phyloP scores from a whole-genome alignment of 2,329 filamentous ascomycete species.

The Aplosporella prunicola region DNA sequence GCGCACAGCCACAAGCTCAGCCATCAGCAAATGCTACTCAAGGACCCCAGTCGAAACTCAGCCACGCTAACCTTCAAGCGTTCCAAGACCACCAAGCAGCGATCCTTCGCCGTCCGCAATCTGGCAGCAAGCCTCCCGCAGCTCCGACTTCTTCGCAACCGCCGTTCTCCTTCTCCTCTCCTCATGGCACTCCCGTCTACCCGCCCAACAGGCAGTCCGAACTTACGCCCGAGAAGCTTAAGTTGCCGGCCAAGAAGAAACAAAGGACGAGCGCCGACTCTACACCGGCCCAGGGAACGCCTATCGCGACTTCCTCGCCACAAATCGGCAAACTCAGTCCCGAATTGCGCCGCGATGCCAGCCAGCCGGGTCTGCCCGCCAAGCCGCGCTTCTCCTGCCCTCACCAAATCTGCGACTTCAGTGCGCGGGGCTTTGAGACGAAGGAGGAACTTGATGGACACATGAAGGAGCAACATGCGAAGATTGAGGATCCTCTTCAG shows the following conservation, averaged over 20 bases:
- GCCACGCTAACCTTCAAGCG: conserved; percentile 22
- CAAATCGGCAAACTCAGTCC: conserved; percentile 32
- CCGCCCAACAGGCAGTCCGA: conserved; percentile 37
- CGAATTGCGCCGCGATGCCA: conserved; percentile 39
- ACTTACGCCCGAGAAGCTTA: conserved; percentile 48
- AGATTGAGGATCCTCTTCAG: conserved; percentile 46
- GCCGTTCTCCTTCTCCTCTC: conserved; percentile 44
- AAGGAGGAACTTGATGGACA: conserved; percentile 48
- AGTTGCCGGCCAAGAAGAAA: conserved; percentile 49
- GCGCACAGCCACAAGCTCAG: conserved; percentile 5
- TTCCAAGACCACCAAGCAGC: conserved; percentile 5
- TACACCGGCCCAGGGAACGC: conserved; percentile 25
- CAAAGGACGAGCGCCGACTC: conserved; percentile 39
- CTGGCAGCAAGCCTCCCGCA: conserved; percentile 31
- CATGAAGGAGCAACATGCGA: conserved; percentile 42
- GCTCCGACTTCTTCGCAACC: conserved; percentile 43
- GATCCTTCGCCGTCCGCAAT: no score
- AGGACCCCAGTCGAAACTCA: conserved; percentile 20
- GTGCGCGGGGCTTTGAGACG: conserved; percentile 45
- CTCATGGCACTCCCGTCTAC: conserved; percentile 48
- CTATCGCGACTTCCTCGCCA: conserved; percentile 32
- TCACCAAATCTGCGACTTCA: conserved; percentile 43
- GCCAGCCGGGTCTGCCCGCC: conserved; percentile 28
- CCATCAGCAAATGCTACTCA: conserved; percentile 5
- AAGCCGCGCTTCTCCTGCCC: conserved; percentile 45